Evolutionary conservation across 2,329 filamentous ascomycete species (phyloP).

Genomic region (Ampelomyces quisqualis): DNA sequence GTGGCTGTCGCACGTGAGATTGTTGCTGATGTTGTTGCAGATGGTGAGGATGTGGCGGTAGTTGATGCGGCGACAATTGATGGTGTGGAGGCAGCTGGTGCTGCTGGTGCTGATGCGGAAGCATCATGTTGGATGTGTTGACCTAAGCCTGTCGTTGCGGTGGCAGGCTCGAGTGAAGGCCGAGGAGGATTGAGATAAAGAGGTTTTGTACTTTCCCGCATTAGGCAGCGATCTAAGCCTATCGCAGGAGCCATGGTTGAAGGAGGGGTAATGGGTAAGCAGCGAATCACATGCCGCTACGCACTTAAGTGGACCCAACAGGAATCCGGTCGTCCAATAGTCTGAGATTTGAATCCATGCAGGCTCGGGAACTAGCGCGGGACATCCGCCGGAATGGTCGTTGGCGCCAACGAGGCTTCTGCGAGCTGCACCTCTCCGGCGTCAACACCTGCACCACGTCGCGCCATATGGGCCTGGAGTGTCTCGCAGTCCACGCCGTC

Average conservation of each 20-base stretch:
- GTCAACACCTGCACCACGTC: background rate
- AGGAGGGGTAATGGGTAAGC: background rate
- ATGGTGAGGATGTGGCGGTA: conserved; percentile 6
- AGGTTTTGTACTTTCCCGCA: background rate
- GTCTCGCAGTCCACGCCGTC: no score
- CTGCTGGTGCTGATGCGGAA: background rate
- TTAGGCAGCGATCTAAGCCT: background rate
- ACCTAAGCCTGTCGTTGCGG: conserved; percentile 8
- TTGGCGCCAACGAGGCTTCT: conserved; percentile 1
- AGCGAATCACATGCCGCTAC: background rate
- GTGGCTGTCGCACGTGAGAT: no score
- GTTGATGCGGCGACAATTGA: conserved; percentile 4
- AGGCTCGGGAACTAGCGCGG: conserved; percentile 4
- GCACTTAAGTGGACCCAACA: background rate
- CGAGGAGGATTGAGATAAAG: conserved; percentile 3
- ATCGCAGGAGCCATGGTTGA: background rate
- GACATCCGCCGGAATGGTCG: conserved; percentile 5
- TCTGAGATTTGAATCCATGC: background rate
- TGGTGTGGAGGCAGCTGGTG: conserved; percentile 1
- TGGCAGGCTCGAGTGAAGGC: background rate
- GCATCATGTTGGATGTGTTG: background rate
- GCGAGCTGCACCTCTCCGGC: background rate
- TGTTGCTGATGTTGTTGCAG: conserved; percentile 2
- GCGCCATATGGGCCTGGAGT: no score
- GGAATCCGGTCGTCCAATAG: conserved; percentile 1